A percentile compares a stretch with the other conserved stretches of the same genome.
phyloP scores from a whole-genome alignment of 2,329 filamentous ascomycete genomes.

The Chrysosporium queenslandicum region DNA sequence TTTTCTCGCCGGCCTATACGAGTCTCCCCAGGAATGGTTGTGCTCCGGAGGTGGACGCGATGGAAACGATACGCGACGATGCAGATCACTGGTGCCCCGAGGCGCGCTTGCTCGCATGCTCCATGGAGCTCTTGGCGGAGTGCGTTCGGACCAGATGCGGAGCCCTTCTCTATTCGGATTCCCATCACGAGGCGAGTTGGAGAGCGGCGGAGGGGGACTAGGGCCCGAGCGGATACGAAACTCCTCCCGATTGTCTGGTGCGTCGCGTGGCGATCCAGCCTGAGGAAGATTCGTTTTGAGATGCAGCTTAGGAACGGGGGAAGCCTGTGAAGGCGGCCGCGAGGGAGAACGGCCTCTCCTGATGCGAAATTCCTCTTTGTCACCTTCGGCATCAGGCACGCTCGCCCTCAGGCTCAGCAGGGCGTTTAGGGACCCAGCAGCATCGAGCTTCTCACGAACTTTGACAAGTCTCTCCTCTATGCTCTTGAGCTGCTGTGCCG shows the following conservation, averaged over 20 bases:
- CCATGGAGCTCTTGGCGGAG: not conserved
- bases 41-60: not conserved
- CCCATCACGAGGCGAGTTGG: not conserved
- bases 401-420: no score
- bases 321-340: not conserved
- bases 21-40: not conserved
- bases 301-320: no score
- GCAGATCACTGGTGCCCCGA: not conserved
- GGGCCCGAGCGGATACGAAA: not conserved
- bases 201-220: not conserved
- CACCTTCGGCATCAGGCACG: not conserved
- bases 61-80: not conserved
- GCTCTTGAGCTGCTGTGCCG: not conserved
- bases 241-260: not conserved
- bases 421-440: not conserved
- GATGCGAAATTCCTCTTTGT: not conserved
- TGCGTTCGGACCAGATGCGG: not conserved
- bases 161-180: not conserved
- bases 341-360: not conserved
- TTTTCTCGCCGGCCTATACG: not conserved
- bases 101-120: not conserved
- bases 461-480: not conserved
- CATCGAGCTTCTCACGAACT: not conserved
- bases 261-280: not conserved
- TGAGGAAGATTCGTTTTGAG: no score